phyloP scores from a whole-genome alignment of 257 asterid genomes.

The Verbascum thapsus region DNA sequence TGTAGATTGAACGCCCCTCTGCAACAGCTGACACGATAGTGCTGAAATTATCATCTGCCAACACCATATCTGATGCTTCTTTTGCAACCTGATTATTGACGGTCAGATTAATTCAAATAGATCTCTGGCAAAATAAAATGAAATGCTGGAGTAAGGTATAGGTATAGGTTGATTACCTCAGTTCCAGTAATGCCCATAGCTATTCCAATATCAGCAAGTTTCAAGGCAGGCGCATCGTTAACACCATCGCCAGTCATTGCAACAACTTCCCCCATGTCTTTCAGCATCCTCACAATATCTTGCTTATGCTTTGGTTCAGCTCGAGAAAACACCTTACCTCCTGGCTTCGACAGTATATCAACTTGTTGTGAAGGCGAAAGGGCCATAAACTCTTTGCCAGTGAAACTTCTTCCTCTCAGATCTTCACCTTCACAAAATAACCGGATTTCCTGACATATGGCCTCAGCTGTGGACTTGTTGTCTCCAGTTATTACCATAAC shows the following conservation, averaged over 20 bases:
- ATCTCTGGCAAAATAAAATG: not conserved
- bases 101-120: not conserved
- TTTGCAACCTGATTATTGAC: conserved; percentile 65
- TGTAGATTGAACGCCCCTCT: conserved; percentile 89
- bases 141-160: not conserved
- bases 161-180: conserved; percentile 51
- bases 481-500: conserved; percentile 97
- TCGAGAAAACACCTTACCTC: conserved; percentile 85
- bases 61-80: conserved; percentile 88
- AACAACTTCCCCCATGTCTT: conserved; percentile 82
- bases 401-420: conserved; percentile 62
- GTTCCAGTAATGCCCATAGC: conserved; percentile 96
- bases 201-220: conserved; percentile 90
- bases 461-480: conserved; percentile 94
- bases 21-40: conserved; percentile 83
- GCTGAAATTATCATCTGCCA: conserved; percentile 94
- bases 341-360: conserved; percentile 60
- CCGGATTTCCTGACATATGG: conserved; percentile 73
- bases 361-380: conserved; percentile 63
- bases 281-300: conserved; percentile 83
- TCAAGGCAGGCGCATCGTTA: conserved; percentile 94
- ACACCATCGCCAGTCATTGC: conserved; percentile 99
- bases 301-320: conserved; percentile 95
- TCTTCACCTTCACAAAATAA: conserved; percentile 62
- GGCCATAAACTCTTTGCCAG: conserved; percentile 81